Conservation (phyloP, 1,284 basidiomycete species). For the Vanrija pseudolonga region DNA sequence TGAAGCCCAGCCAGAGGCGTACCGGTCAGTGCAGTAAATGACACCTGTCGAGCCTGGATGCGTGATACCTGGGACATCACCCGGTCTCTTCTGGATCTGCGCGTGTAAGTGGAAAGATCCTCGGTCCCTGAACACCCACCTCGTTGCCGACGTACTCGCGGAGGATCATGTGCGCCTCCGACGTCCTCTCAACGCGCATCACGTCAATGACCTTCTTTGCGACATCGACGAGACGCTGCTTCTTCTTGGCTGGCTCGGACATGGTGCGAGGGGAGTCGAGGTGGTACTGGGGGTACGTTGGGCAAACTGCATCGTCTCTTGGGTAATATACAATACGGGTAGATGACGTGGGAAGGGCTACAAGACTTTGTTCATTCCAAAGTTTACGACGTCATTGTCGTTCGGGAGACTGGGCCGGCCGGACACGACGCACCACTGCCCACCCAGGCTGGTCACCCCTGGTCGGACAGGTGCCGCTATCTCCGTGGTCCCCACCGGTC, state of each 20-base stretch:
- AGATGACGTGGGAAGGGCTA: too few relatives aligned
- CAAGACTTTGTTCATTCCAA: too few relatives aligned
- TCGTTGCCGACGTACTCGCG: constrained; percentile 29
- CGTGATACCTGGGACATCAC: constrained; percentile 45
- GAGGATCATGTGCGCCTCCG: constrained; percentile 57
- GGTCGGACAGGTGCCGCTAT: too few relatives aligned
- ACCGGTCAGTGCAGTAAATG: constrained; percentile 80
- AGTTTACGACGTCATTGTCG: too few relatives aligned
- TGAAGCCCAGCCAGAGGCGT: not conserved
- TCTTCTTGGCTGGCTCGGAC: not conserved
- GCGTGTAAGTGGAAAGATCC: not conserved
- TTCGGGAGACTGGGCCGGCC: too few relatives aligned
- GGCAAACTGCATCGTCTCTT: too few relatives aligned
- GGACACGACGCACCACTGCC: too few relatives aligned
- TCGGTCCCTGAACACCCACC: not conserved
- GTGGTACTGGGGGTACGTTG: too few relatives aligned
- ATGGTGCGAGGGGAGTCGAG: too few relatives aligned
- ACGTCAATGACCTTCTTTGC: not conserved
- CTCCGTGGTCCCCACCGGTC: too few relatives aligned
- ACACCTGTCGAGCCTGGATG: constrained; percentile 50
- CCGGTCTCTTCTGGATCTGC: not conserved
- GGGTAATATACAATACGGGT: too few relatives aligned
- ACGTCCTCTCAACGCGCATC: not conserved
- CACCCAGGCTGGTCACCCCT: too few relatives aligned
- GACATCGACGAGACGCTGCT: not conserved